phyloP scores from a whole-genome alignment of 441 rosid genomes.

The Omphalea diandra region DNA sequence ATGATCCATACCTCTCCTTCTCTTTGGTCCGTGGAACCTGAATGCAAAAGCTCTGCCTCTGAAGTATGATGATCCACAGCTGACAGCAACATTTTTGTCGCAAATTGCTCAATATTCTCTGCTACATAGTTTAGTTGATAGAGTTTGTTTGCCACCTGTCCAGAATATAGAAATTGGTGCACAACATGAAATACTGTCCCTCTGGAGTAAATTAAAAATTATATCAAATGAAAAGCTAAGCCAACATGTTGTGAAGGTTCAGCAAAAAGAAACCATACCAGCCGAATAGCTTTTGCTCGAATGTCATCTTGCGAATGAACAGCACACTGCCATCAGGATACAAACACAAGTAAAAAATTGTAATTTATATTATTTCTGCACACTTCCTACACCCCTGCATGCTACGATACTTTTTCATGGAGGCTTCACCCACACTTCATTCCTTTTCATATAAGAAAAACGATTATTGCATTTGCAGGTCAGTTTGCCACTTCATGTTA shows the following conservation, averaged over 20 bases:
- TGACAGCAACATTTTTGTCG: conserved; percentile 70
- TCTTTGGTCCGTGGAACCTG: conserved; percentile 47
- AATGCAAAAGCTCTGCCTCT: conserved; percentile 41
- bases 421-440: not conserved
- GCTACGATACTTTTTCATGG: not conserved
- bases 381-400: not conserved
- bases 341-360: conserved; percentile 27
- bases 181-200: conserved; percentile 17
- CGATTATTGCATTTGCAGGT: not conserved
- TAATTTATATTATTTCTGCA: conserved; percentile 6
- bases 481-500: not conserved
- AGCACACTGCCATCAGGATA: conserved; percentile 77
- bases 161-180: conserved; percentile 32
- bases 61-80: conserved; percentile 63
- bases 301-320: conserved; percentile 94
- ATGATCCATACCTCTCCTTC: conserved; percentile 60
- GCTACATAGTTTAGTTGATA: conserved; percentile 77
- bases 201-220: conserved; percentile 3
- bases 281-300: conserved; percentile 94
- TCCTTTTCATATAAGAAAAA: not conserved
- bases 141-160: conserved; percentile 96
- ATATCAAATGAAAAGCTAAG: not conserved
- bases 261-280: conserved; percentile 51
- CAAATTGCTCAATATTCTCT: conserved; percentile 85
- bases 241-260: conserved; percentile 1